These are phyloP conservation scores for Microcyclosporella mali DNA, from an alignment of 2,329 filamentous ascomycete species.

Conservation along the genomic window DNA sequence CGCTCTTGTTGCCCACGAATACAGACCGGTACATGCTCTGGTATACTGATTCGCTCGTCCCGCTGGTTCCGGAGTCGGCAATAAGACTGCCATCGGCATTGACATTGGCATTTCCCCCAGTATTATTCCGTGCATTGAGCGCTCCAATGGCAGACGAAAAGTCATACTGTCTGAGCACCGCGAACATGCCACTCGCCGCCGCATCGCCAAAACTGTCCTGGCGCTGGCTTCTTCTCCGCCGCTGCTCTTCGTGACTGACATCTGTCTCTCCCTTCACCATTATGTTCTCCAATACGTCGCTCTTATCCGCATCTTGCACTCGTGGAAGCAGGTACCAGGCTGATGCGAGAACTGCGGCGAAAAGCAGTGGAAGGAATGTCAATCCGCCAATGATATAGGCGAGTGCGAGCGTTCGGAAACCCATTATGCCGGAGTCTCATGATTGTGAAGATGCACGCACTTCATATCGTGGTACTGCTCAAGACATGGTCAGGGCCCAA, in stretches of 20 bases:
- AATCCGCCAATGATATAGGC: slow-evolving; percentile 81
- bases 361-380: slow-evolving; percentile 73
- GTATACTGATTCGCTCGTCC: slow-evolving; percentile 85
- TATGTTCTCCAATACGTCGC: not conserved
- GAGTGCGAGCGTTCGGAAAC: slow-evolving; percentile 54
- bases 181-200: slow-evolving; percentile 28
- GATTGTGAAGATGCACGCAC: not conserved
- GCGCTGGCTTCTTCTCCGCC: slow-evolving; percentile 5
- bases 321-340: slow-evolving; percentile 57
- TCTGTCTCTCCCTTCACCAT: not conserved
- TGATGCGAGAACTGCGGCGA: slow-evolving; percentile 57
- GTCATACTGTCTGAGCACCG: slow-evolving; percentile 29
- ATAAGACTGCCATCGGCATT: no score
- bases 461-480: not conserved
- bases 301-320: not conserved
- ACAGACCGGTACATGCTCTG: slow-evolving; percentile 97
- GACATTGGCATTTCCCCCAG: not conserved
- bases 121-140: slow-evolving; percentile 20
- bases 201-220: slow-evolving; percentile 14
- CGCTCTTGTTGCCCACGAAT: slow-evolving; percentile 68
- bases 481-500: not conserved
- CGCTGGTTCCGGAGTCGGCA: slow-evolving; percentile 1
- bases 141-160: slow-evolving; percentile 26
- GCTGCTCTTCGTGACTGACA: slow-evolving; percentile 3
- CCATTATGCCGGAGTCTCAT: slow-evolving; percentile 23